Evolutionary conservation across 345 rosid genomes (phyloP).

Genomic region (Bruguiera parviflora): DNA sequence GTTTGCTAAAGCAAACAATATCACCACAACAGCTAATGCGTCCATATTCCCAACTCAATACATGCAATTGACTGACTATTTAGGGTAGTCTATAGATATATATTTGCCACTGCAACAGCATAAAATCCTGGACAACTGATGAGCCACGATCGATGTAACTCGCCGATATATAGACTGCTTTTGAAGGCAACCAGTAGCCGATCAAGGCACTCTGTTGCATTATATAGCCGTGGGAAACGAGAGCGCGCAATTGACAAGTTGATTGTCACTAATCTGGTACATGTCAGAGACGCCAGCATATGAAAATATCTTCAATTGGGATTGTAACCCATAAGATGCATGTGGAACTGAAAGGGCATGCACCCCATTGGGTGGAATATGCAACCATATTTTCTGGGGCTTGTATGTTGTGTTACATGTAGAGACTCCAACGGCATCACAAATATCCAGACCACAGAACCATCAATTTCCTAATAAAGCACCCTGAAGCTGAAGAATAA

Average conservation of each 20-base stretch:
- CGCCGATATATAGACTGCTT: too few species aligned
- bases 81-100: neutral
- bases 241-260: too few species aligned
- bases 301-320: too few species aligned
- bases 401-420: neutral
- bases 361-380: slow-evolving; percentile 7
- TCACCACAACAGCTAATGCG: neutral
- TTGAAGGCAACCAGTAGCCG: too few species aligned
- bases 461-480: neutral
- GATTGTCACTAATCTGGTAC: too few species aligned
- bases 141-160: too few species aligned
- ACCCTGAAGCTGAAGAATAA: neutral
- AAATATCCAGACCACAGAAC: slow-evolving; percentile 19
- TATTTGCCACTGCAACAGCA: neutral
- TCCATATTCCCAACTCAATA: neutral
- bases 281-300: too few species aligned
- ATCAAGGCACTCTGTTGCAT: too few species aligned
- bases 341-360: neutral
- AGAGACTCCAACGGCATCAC: slow-evolving; percentile 10
- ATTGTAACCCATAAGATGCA: neutral
- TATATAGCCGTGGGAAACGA: too few species aligned
- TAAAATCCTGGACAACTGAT: neutral
- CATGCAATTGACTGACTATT: neutral
- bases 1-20: slow-evolving; percentile 9
- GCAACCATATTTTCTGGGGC: neutral